phyloP scores from a whole-genome alignment of 2,329 filamentous ascomycete species.

The Apiospora kogelbergensis region DNA sequence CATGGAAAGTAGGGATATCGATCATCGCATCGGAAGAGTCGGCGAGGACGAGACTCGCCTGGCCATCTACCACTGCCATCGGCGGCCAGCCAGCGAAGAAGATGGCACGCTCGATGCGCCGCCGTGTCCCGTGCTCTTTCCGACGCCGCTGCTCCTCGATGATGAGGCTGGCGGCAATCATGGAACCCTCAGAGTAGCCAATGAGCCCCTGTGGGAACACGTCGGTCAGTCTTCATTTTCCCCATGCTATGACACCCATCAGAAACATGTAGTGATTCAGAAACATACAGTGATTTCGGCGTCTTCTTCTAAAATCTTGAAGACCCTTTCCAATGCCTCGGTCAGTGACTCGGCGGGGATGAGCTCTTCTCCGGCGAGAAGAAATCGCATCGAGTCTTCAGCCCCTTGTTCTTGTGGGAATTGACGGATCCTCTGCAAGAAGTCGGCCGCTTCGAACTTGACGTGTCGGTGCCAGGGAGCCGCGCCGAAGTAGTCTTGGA shows the following conservation, averaged over 20 bases:
- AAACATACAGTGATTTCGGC: slow-evolving; percentile 35
- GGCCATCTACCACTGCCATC: slow-evolving; percentile 21
- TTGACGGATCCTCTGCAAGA: slow-evolving; percentile 9
- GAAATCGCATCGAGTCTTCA: slow-evolving; percentile 9
- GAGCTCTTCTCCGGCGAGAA: neutral
- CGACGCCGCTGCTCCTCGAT: slow-evolving; percentile 13
- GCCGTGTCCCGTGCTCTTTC: slow-evolving; percentile 30
- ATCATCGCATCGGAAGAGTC: slow-evolving; percentile 39
- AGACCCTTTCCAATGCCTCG: slow-evolving; percentile 30
- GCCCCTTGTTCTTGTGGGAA: slow-evolving; percentile 15
- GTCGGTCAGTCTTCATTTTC: neutral
- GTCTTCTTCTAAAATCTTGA: slow-evolving; percentile 36
- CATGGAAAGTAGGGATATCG: slow-evolving; percentile 40
- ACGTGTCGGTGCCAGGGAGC: slow-evolving; percentile 13
- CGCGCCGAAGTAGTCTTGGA: slow-evolving; percentile 7
- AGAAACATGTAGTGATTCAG: slow-evolving; percentile 30
- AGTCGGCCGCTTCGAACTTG: slow-evolving; percentile 14
- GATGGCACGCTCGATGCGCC: slow-evolving; percentile 40
- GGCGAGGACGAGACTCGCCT: slow-evolving; percentile 31
- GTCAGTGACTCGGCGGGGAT: neutral
- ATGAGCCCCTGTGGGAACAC: neutral
- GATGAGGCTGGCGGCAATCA: slow-evolving; percentile 11
- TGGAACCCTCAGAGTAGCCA: slow-evolving; percentile 16
- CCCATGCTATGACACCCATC: too few species aligned
- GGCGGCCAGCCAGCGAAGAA: slow-evolving; percentile 49